Conservation (phyloP, 768 basidiomycete genomes). For the Lactifluus echinatus region DNA sequence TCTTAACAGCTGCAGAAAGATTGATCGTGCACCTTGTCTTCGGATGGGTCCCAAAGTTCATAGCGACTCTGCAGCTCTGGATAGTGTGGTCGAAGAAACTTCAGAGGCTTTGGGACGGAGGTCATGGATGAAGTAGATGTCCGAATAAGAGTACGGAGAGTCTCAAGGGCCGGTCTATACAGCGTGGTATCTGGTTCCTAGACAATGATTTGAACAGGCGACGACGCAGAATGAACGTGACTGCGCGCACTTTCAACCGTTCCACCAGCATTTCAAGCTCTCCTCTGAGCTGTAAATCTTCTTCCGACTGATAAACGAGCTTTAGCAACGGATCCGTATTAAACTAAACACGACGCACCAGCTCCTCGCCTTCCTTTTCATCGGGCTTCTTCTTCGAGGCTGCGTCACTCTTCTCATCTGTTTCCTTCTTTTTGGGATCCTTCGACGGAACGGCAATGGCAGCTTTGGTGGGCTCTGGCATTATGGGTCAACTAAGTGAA, state of each 20-base stretch:
- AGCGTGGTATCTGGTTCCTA: slow-evolving; percentile 85
- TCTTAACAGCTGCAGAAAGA: neutral
- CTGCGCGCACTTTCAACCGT: slow-evolving; percentile 64
- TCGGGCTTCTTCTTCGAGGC: slow-evolving; percentile 32
- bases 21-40: slow-evolving; percentile 52
- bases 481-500: slow-evolving; percentile 24
- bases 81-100: slow-evolving; percentile 94
- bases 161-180: slow-evolving; percentile 87
- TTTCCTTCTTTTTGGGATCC: slow-evolving; percentile 66
- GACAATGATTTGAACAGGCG: slow-evolving; percentile 10
- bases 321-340: neutral
- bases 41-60: slow-evolving; percentile 69
- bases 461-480: slow-evolving; percentile 53
- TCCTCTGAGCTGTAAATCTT: slow-evolving; percentile 85
- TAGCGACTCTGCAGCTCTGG: slow-evolving; percentile 78
- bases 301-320: slow-evolving; percentile 61
- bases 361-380: slow-evolving; percentile 51
- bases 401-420: slow-evolving; percentile 39
- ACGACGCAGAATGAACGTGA: neutral
- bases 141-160: slow-evolving; percentile 84
- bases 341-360: slow-evolving; percentile 46
- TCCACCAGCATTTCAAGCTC: slow-evolving; percentile 98
- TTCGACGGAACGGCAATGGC: slow-evolving; percentile 58
- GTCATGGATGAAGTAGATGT: slow-evolving; percentile 99
- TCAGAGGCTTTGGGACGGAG: slow-evolving; percentile 96